Percentiles rank a stretch among this genome's conserved stretches.
phyloP scores from a whole-genome alignment of 257 asterid genomes.

The Hygrophila difformis region DNA sequence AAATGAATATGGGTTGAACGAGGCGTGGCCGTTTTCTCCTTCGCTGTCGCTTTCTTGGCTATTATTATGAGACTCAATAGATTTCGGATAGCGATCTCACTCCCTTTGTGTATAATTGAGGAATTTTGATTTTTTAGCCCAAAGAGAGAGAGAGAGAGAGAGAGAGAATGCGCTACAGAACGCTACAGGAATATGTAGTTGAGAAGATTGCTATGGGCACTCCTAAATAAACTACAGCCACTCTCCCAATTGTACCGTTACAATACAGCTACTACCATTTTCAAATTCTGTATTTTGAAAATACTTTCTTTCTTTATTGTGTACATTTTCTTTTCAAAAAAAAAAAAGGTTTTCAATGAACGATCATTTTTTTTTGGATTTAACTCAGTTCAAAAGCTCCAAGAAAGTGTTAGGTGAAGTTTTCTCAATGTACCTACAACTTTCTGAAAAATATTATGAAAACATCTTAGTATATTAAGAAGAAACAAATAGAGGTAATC shows the following conservation, averaged over 20 bases:
- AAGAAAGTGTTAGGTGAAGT: too few relatives aligned
- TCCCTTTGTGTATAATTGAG: slow-evolving; percentile 21
- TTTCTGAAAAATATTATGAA: too few relatives aligned
- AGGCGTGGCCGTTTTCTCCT: slow-evolving; percentile 13
- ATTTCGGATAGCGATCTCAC: slow-evolving; percentile 26
- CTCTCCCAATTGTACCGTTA: slow-evolving; percentile 28
- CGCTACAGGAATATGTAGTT: neutral
- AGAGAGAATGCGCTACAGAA: slow-evolving; percentile 8
- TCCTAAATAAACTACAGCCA: slow-evolving; percentile 5
- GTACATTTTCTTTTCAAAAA: too few relatives aligned
- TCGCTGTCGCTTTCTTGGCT: slow-evolving; percentile 22
- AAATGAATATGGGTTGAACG: neutral
- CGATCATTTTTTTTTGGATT: too few relatives aligned
- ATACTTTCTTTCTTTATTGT: neutral
- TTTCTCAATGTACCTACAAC: too few relatives aligned
- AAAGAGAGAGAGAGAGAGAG: slow-evolving; percentile 11
- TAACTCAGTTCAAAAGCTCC: too few relatives aligned
- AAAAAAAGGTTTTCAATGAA: too few relatives aligned
- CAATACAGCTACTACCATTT: slow-evolving; percentile 18
- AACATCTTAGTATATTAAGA: too few relatives aligned
- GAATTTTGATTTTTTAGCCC: slow-evolving; percentile 23
- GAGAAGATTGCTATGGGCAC: slow-evolving; percentile 17
- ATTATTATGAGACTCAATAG: slow-evolving; percentile 14
- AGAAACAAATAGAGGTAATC: too few relatives aligned
- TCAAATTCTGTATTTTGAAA: slow-evolving; percentile 18